phyloP scores from a whole-genome alignment of 352 stramenopile species.

The Pythium monospermum region DNA sequence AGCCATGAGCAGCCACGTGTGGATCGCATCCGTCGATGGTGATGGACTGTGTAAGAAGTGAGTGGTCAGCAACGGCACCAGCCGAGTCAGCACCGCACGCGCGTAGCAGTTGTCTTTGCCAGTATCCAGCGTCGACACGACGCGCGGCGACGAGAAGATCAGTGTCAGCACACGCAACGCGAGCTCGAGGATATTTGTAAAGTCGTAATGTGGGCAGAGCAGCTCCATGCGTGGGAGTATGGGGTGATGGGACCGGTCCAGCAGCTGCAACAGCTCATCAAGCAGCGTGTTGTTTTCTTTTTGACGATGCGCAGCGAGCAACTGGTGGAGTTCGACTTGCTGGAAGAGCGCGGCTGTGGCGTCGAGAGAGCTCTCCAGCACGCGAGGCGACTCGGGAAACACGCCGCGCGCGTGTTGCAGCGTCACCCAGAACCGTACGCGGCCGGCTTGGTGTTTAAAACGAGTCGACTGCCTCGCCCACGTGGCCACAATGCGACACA shows the following conservation, averaged over 20 bases:
- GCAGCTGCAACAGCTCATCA: conserved; percentile 17
- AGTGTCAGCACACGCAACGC: background rate
- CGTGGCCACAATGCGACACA: conserved; percentile 23
- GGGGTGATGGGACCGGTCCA: conserved; percentile 19
- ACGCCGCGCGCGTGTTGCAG: conserved; percentile 25
- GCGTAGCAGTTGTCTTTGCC: background rate
- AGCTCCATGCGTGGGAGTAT: too few relatives aligned
- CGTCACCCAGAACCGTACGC: conserved; percentile 27
- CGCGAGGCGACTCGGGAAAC: conserved; percentile 27
- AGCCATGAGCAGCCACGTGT: background rate
- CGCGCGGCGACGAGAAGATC: background rate
- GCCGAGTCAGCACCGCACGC: background rate
- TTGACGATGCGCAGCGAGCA: background rate
- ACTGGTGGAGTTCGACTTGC: conserved; percentile 29
- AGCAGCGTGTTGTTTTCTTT: conserved; percentile 7
- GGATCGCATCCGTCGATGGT: background rate
- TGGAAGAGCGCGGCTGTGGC: conserved; percentile 26
- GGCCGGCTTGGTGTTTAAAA: conserved; percentile 37
- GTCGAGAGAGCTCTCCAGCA: conserved; percentile 29
- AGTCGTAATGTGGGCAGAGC: background rate
- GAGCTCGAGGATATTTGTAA: background rate
- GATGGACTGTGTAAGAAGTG: too few relatives aligned
- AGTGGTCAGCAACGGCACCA: background rate
- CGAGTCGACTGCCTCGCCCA: conserved; percentile 21
- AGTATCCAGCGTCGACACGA: background rate